Conservation (phyloP, 345 rosid genomes). For the Arabidopsis arenosa region DNA sequence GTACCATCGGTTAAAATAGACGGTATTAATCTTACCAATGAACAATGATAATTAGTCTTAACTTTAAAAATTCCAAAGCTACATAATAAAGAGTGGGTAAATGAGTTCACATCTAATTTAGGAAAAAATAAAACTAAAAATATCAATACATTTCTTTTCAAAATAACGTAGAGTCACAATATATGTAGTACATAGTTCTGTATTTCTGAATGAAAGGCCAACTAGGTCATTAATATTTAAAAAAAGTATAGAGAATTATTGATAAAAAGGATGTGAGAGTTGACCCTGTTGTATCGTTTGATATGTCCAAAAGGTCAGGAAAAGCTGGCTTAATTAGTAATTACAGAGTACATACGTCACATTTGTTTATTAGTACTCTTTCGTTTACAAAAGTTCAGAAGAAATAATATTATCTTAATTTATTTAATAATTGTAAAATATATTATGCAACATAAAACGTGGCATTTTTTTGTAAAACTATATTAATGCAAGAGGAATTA, state of each 20-base stretch:
- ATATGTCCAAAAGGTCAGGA: slow-evolving; percentile 44
- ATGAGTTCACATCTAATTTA: neutral
- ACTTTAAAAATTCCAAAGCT: neutral
- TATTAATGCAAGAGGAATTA: too few species aligned
- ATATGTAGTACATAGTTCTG: neutral
- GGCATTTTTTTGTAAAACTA: neutral
- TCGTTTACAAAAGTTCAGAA: neutral
- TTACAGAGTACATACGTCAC: slow-evolving; percentile 18
- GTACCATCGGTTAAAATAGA: too few species aligned
- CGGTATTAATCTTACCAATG: neutral
- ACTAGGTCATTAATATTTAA: slow-evolving; percentile 14
- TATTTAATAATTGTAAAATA: neutral
- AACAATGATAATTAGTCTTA: neutral
- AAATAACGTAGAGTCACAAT: neutral
- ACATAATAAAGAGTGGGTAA: neutral
- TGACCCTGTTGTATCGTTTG: slow-evolving; percentile 43
- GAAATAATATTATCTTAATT: neutral
- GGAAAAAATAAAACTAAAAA: neutral
- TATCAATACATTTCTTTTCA: neutral
- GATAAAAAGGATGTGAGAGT: slow-evolving; percentile 41
- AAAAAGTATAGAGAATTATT: slow-evolving; percentile 2
- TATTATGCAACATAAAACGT: too few species aligned
- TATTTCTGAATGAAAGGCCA: slow-evolving; percentile 5
- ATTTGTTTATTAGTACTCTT: neutral
- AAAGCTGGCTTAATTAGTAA: slow-evolving; percentile 6